Evolutionary conservation across 1,284 basidiomycete species (phyloP).

Genomic region (Phellinidium pouzarii): DNA sequence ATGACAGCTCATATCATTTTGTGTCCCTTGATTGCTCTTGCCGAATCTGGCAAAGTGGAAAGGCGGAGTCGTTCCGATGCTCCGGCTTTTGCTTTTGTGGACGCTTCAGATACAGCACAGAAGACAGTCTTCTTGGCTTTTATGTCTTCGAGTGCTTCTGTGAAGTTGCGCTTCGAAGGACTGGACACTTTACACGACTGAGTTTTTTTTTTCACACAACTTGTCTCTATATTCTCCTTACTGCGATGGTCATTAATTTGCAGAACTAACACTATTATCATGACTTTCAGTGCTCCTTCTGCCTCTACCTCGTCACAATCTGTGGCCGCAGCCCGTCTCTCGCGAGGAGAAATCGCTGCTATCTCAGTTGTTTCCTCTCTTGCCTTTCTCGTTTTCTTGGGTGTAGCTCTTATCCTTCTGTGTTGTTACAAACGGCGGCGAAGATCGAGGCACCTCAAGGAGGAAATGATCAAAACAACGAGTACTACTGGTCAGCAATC

Average conservation of each 20-base stretch:
- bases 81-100: conserved; percentile 8
- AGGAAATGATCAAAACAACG: not conserved
- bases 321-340: conserved; percentile 17
- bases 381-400: conserved; percentile 38
- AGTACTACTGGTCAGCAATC: not conserved
- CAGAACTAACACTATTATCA: conserved; percentile 13
- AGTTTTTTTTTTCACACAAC: not conserved
- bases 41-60: conserved; percentile 2
- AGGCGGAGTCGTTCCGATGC: not conserved
- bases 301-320: conserved; percentile 19
- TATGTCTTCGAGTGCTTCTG: not conserved
- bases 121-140: not conserved
- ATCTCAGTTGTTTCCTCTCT: conserved; percentile 49
- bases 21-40: conserved; percentile 14
- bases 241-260: not conserved
- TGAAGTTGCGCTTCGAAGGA: not conserved
- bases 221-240: not conserved
- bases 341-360: conserved; percentile 56
- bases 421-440: conserved; percentile 35
- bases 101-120: not conserved
- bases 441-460: conserved; percentile 11
- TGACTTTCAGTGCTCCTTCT: conserved; percentile 19
- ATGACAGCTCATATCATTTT: conserved; percentile 5
- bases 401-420: conserved; percentile 35
- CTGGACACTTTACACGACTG: not conserved